Conservation (phyloP, 257 asterid species). For the Ballota nigra region DNA sequence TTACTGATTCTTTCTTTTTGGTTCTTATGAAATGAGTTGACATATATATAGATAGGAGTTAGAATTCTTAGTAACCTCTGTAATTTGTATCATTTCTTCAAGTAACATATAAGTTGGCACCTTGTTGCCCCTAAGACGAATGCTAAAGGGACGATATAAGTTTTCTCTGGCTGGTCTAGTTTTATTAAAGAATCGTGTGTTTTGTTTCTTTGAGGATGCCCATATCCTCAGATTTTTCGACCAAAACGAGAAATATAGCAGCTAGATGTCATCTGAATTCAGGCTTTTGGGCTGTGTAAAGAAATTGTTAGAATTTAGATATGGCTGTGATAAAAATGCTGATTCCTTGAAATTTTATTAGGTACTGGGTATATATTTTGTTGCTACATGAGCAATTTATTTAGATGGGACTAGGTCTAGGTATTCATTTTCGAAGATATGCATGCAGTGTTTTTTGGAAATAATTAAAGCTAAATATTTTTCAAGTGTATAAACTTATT, state of each 20-base stretch:
- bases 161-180: background rate
- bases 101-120: too few species aligned
- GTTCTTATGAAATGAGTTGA: background rate
- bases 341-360: background rate
- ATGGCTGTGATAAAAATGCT: background rate
- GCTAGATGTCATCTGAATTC: background rate
- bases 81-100: background rate
- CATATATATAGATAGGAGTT: background rate
- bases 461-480: background rate
- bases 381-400: background rate
- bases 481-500: background rate
- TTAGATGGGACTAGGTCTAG: background rate
- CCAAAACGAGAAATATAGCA: background rate
- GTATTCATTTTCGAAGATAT: background rate
- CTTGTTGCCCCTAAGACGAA: too few species aligned
- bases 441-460: background rate
- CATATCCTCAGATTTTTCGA: background rate
- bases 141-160: too few species aligned
- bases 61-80: background rate
- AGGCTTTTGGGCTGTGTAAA: background rate
- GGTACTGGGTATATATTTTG: background rate
- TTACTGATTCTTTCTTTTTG: conserved; percentile 7
- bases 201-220: background rate
- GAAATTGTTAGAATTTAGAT: background rate
- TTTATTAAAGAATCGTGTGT: background rate